Evolutionary conservation across 768 basidiomycete species (phyloP).

Genomic region (Pisolithus microcarpus): DNA sequence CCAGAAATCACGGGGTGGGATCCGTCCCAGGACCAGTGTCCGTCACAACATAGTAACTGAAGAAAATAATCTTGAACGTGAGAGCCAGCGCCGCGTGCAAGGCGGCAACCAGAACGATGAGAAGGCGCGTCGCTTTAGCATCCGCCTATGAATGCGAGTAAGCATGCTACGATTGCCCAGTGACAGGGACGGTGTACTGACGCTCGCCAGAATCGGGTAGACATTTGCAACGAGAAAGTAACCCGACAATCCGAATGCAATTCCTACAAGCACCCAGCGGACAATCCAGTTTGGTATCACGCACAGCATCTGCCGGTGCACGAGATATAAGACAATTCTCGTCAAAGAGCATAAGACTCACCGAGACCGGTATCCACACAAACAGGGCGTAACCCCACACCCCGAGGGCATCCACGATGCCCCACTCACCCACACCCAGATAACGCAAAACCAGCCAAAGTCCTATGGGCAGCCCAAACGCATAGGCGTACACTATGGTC

Average conservation of each 20-base stretch:
- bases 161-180: background rate
- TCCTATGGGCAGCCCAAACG: conserved; percentile 69
- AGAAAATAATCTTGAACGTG: conserved; percentile 71
- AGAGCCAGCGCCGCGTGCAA: conserved; percentile 79
- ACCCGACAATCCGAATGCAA: conserved; percentile 75
- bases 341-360: conserved; percentile 29
- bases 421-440: conserved; percentile 85
- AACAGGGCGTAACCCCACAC: conserved; percentile 81
- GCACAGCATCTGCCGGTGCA: conserved; percentile 58
- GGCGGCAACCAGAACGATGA: conserved; percentile 67
- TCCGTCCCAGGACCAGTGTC: conserved; percentile 28
- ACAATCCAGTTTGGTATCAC: conserved; percentile 78
- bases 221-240: conserved; percentile 81
- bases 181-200: conserved; percentile 32
- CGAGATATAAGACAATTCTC: background rate
- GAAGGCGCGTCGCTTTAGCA: conserved; percentile 75
- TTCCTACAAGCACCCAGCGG: conserved; percentile 71
- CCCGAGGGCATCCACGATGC: conserved; percentile 73
- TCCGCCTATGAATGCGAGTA: conserved; percentile 51
- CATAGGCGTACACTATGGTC: conserved; percentile 82
- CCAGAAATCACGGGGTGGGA: background rate
- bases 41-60: conserved; percentile 46
- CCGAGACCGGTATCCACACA: conserved; percentile 84
- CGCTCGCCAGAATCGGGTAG: conserved; percentile 83
- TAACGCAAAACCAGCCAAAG: conserved; percentile 85